Conservation (phyloP, 78 protist genomes). For the Guillardia theta region DNA sequence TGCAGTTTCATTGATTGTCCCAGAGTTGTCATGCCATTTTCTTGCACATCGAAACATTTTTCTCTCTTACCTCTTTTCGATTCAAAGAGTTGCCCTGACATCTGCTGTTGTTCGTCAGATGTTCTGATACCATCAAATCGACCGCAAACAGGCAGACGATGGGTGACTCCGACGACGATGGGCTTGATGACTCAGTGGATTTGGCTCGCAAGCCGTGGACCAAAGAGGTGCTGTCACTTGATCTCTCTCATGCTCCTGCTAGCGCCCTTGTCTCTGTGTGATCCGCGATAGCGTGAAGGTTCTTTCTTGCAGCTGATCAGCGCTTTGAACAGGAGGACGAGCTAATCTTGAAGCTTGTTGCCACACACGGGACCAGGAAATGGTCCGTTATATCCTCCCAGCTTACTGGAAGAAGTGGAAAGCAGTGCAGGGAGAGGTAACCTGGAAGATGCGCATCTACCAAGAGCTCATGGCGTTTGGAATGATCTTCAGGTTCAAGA, state of each 20-base stretch:
- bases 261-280: no score
- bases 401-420: not conserved
- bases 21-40: no score
- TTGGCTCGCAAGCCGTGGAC: not conserved
- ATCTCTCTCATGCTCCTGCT: not conserved
- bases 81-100: no score
- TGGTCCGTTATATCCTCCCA: not conserved
- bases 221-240: not conserved
- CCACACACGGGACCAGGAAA: not conserved
- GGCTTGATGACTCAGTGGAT: not conserved
- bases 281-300: no score
- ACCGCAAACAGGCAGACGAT: not conserved
- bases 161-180: not conserved
- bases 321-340: conserved; percentile 14
- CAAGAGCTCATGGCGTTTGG: not conserved
- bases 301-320: no score
- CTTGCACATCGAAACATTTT: no score
- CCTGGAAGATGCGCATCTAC: not conserved
- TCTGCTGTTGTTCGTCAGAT: no score
- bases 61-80: no score
- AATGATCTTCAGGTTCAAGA: not conserved
- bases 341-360: not conserved
- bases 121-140: no score
- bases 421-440: conserved; percentile 34
- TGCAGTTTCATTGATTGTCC: no score